These are phyloP conservation scores for Neonectria magnoliae DNA, from an alignment of 2,329 filamentous ascomycete species.

Conservation along the genomic window DNA sequence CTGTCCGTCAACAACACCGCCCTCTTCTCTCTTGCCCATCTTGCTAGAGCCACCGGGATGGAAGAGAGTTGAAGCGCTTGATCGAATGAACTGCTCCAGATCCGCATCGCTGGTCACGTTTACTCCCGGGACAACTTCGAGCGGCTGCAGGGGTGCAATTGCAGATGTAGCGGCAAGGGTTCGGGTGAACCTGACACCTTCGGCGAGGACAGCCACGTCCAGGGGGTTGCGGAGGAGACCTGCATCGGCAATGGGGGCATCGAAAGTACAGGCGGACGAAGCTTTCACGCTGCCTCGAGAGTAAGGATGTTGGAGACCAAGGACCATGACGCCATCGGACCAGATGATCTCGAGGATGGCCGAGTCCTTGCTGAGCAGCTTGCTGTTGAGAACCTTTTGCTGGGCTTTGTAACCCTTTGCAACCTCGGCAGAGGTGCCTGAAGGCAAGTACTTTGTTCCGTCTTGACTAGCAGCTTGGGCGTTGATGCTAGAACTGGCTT, in stretches of 20 bases:
- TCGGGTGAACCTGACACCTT: constrained; percentile 31
- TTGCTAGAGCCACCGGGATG: constrained; percentile 35
- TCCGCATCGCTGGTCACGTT: constrained; percentile 26
- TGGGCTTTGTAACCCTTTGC: constrained; percentile 30
- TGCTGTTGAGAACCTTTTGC: constrained; percentile 27
- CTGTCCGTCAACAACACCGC: constrained; percentile 47
- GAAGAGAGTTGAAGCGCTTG: constrained; percentile 25
- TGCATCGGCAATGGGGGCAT: constrained; percentile 28
- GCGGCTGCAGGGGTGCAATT: constrained; percentile 11
- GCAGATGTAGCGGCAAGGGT: constrained; percentile 16
- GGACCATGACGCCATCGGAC: constrained; percentile 25
- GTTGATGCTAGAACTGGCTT: constrained; percentile 16
- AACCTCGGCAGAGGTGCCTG: constrained; percentile 24
- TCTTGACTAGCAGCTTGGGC: constrained; percentile 21
- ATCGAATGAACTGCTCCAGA: constrained; percentile 30
- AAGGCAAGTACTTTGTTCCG: constrained; percentile 18
- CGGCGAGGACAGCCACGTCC: constrained; percentile 18
- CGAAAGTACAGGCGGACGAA: constrained; percentile 29
- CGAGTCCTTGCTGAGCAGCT: constrained; percentile 21
- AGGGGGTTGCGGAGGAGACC: constrained; percentile 34
- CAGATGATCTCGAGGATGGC: constrained; percentile 33
- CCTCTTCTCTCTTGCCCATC: constrained; percentile 54
- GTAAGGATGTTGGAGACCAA: constrained; percentile 37
- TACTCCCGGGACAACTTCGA: constrained; percentile 27
- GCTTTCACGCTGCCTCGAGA: constrained; percentile 35